phyloP scores from a whole-genome alignment of 2,329 filamentous ascomycete genomes.

The Apiospora marii region DNA sequence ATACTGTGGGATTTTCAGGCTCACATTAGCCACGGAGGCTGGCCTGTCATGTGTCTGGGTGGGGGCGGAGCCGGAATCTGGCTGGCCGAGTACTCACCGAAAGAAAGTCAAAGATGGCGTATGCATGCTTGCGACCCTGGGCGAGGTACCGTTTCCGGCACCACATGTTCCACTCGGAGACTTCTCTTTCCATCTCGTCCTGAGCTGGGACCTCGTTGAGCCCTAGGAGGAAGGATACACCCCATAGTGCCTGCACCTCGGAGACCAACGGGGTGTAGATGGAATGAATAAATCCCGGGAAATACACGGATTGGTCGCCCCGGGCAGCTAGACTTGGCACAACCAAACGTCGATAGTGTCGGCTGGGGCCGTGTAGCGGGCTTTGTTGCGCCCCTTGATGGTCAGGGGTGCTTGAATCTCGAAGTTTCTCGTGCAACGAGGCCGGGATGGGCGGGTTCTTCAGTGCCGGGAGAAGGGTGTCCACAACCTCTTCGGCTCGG shows the following conservation, averaged over 20 bases:
- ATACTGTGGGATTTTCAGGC: too few species aligned
- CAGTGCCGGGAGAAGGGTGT: slow-evolving; percentile 23
- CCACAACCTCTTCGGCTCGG: slow-evolving; percentile 8
- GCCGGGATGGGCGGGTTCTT: slow-evolving; percentile 25
- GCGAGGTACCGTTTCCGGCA: slow-evolving; percentile 42
- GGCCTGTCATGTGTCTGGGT: too few species aligned
- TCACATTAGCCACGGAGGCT: too few species aligned
- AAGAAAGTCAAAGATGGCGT: slow-evolving; percentile 43
- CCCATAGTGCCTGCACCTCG: slow-evolving; percentile 44
- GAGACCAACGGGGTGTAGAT: slow-evolving; percentile 37
- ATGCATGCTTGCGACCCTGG: slow-evolving; percentile 41
- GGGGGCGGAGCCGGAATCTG: too few species aligned
- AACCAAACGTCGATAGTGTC: slow-evolving; percentile 29
- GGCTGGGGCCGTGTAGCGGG: not conserved
- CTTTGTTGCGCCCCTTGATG: too few species aligned
- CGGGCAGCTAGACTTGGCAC: slow-evolving; percentile 34
- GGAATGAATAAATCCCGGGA: slow-evolving; percentile 37
- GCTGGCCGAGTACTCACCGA: too few species aligned
- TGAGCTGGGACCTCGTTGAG: slow-evolving; percentile 33
- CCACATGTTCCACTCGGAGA: slow-evolving; percentile 44
- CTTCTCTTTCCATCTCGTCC: slow-evolving; percentile 41
- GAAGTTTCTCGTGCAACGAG: too few species aligned
- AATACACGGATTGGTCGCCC: slow-evolving; percentile 33
- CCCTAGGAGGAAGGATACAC: slow-evolving; percentile 38
- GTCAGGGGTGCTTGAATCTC: not conserved